Base-by-base conservation (phyloP, 2,329 filamentous ascomycete species). In the Colletotrichum sp. region DNA sequence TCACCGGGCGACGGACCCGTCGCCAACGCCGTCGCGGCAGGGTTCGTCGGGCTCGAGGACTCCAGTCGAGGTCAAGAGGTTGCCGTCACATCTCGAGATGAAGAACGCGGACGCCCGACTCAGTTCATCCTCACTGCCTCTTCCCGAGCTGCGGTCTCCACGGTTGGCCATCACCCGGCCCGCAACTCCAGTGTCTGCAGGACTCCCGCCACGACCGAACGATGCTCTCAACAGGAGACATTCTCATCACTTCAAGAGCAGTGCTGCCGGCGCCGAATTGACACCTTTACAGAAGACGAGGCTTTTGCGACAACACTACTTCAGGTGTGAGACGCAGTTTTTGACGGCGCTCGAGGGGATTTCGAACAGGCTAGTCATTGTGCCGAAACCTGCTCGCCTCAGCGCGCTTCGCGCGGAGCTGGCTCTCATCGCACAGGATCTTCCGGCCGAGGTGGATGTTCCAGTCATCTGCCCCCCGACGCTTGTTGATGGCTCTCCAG, bases 401-500 rank as follows among this genome's bases (percentile, higher is more conserved):
- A 97, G 95, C 83, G 95, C 95, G 57, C 87, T 97, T 62, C 91
- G 95, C 73, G 95, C 95, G 4, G 95, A 97, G 84, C 88, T 97
- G 76, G 95, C 94, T 16, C 88, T 97, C 44, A 95, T 97, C 77
- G 93, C 93, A 3, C 94, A 95, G 80, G 95, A 97, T 81, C 86
- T 97, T 60, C 95, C 95, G 1, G 94, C 95, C 6, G 95, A 97
- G 84, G 93, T 97, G 18, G 95, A 97, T 80, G 94, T 97, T 71
- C 95, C 95, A 0, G 89, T 96, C 10, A 95, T 97, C 71, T 96
- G 94, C 79, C 95, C 95, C 18, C 93, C 94, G 1, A 93, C 92
- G 0, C 85, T 96, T 65, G 90, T 94, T 13, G 91, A 95, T 83
- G 94, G 95, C 26, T 90, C 92, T n/a, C 92, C 94, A 3, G 91